phyloP scores from a whole-genome alignment of 2,329 filamentous ascomycete genomes.

The Cryphonectria naterciae region DNA sequence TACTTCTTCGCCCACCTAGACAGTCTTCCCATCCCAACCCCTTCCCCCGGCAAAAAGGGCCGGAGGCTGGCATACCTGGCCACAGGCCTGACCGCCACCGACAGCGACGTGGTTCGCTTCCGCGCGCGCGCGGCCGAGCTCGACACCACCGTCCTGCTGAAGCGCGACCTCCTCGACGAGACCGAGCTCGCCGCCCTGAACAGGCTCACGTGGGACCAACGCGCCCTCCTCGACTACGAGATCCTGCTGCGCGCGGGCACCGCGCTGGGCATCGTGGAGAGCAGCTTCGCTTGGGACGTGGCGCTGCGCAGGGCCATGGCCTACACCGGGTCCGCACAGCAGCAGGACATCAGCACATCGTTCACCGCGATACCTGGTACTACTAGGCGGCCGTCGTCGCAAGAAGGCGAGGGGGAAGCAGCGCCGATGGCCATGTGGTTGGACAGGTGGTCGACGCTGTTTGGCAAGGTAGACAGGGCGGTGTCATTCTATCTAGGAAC shows the following conservation, averaged over 20 bases:
- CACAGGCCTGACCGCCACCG: conserved; percentile 41
- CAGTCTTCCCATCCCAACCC: background rate
- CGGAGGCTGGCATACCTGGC: conserved; percentile 47
- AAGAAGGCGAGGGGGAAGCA: conserved; percentile 18
- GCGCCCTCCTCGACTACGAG: conserved; percentile 55
- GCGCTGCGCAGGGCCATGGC: conserved; percentile 44
- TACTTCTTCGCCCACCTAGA: conserved; percentile 39
- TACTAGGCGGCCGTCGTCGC: background rate
- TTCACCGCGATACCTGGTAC: conserved; percentile 14
- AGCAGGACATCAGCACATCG: conserved; percentile 5
- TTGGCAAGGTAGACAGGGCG: conserved; percentile 33
- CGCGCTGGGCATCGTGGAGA: conserved; percentile 49
- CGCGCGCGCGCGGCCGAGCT: conserved; percentile 40
- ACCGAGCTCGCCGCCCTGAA: conserved; percentile 41
- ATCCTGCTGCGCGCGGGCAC: conserved; percentile 48
- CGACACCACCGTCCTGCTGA: conserved; percentile 46
- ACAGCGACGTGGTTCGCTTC: conserved; percentile 43
- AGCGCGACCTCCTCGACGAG: conserved; percentile 46
- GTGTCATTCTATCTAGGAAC: conserved; percentile 20
- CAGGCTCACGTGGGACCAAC: conserved; percentile 51
- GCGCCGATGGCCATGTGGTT: conserved; percentile 36
- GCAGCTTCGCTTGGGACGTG: conserved; percentile 52
- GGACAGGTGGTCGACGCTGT: conserved; percentile 40
- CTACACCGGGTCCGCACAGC: conserved; percentile 29
- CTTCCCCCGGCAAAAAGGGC: conserved; percentile 29